Evolutionary conservation across 495 filamentous ascomycete genomes (phyloP), one percentile per base, ranked within the genome.

Genomic region (Xylaria telfairii): DNA sequence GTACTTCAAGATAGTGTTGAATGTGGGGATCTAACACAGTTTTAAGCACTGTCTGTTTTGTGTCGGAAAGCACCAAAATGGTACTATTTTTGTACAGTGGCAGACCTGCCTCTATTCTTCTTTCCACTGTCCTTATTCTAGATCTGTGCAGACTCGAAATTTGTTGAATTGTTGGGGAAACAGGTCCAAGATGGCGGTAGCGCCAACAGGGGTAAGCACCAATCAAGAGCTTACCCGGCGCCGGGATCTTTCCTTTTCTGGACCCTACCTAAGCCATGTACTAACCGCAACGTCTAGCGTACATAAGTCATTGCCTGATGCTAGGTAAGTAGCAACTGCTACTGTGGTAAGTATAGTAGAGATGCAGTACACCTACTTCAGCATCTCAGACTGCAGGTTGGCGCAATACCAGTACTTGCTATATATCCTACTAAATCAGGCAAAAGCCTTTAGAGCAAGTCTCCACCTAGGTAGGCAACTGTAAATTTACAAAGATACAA

Each of bases 111-210:
- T 13, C 6, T 21, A 51, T n/a, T 12, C 15, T 28, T 65, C n/a
- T 26, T 61, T 1, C 37, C n/a, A 65, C 62, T 65, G 63, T 66
- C 30, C 13, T 17, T 5, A 15, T 46, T 39, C 63, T 54, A 32
- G 63, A 41, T 47, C 47, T 66, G 24, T 32, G 68, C 61, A 65
- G 68, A 70, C 65, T 61, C 64, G 67, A 78, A 77, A 75, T 77
- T 76, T 78, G 76, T 78, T 78, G 76, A 78, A 78, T 78, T 78
- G 76, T 78, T 78, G 76, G 76, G 76, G 76, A 73, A 60, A 63
- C 60, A n/a, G 62, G 69, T 42, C 62, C 54, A 67, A 68, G 64
- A 64, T 67, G 44, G 76, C 71, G 76, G 71, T 67, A 68, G 75
- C 67, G 60, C 57, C 61, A 63, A 71, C 69, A 75, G 73, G 67